Base-by-base conservation (phyloP, 2,329 filamentous ascomycete species). In the Chaetomiaceae sp. region DNA sequence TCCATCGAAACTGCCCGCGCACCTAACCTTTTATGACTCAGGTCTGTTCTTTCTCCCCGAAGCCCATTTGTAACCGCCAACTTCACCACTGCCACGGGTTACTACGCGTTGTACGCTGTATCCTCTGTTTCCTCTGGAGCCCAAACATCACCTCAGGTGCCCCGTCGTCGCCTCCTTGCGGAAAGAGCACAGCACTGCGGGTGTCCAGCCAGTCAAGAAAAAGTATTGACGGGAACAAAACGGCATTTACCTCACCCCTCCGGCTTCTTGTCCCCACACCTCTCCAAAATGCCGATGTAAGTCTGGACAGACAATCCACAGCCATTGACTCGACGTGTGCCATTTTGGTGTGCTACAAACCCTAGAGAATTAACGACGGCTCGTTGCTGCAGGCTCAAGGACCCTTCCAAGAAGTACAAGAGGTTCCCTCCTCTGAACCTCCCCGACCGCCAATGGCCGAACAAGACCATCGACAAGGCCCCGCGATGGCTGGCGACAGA, bases 401-500 rank as follows among this genome's bases (percentile, higher is more conserved):
- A 89, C 61, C 86, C 86, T 35, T 89, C 79, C 60, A 85, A 76
- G 62, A 91, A 91, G 69, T 91, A 91, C 76, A 83, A 79, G 69
- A 73, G 73, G 47, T 90, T 89, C 67, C 75, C 76, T 61, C 81
- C 83, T 54, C 63, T 87, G 48, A 70, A 86, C 63, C 73, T 89
- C 35, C 81, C 83, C 23, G 75, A 89, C 67, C 78, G 86, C 33
- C 81, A 87, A 86, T 95, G 90, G 90, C 90, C 90, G 10, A 80
- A 79, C 66, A 91, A 87, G 73, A 82, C 79, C 35, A 79, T 96
- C 63, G 81, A 88, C 63, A 93, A 91, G 72, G 81, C 91, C 44
- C 91, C 90, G 31, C 79, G 92, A 63, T 97, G 91, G 91, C 82
- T 96, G 65, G 86, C 87, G 39, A 95, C 89, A 35, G 87, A 93